A percentile compares a stretch with the other conserved stretches of the same genome.
These are phyloP conservation scores for Pythium rishiriense DNA, from an alignment of 352 stramenopile genomes.

Conservation along the genomic window DNA sequence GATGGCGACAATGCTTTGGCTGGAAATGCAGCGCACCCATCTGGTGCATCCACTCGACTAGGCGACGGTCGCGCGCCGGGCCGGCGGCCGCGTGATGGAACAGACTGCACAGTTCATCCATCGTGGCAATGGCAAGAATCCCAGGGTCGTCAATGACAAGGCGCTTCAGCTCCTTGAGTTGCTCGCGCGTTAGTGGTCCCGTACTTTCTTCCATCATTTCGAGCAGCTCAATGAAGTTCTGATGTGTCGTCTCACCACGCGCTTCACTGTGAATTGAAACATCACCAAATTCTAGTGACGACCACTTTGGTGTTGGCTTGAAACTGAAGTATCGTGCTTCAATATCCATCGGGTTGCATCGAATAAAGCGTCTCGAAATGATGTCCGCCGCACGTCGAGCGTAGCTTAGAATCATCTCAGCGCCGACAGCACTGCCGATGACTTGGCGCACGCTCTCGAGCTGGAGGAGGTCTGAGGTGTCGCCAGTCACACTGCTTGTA, in stretches of 20 bases:
- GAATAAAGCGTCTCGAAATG: slow-evolving; percentile 5
- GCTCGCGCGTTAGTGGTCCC: not conserved
- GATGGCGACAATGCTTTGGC: slow-evolving; percentile 9
- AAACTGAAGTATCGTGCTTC: not conserved
- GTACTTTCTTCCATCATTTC: slow-evolving; percentile 5
- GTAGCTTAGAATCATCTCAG: not conserved
- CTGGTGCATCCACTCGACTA: slow-evolving; percentile 45
- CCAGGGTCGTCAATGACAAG: slow-evolving; percentile 5
- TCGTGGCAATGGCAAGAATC: not conserved
- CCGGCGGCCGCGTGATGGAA: slow-evolving; percentile 38
- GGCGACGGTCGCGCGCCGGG: slow-evolving; percentile 25
- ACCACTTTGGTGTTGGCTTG: not conserved
- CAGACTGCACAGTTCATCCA: slow-evolving; percentile 12
- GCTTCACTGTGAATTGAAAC: not conserved
- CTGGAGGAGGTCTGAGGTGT: slow-evolving; percentile 1
- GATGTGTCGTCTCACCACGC: not conserved
- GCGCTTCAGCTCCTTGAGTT: slow-evolving; percentile 13
- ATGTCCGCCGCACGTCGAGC: not conserved
- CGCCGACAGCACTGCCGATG: not conserved
- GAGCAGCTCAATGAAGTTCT: not conserved
- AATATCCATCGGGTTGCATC: slow-evolving; percentile 6
- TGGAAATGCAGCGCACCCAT: slow-evolving; percentile 27
- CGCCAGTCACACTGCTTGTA: slow-evolving; percentile 9
- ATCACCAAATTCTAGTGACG: not conserved
- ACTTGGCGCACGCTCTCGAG: not conserved